phyloP scores from a whole-genome alignment of 2,329 filamentous ascomycete genomes.

The Fusarium luffae region DNA sequence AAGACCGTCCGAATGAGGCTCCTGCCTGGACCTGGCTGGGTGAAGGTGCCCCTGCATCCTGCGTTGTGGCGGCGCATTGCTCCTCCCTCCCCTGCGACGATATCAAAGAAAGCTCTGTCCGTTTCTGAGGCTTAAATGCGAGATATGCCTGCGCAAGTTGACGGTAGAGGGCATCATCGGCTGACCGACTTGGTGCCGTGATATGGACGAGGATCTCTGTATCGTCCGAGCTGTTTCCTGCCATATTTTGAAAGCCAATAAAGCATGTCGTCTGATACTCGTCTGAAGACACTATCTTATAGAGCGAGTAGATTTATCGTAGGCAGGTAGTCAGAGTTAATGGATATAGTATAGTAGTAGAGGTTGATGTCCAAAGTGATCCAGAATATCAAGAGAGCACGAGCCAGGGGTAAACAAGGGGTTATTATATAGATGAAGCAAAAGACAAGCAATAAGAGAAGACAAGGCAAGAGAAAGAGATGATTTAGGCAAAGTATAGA shows the following conservation, averaged over 20 bases:
- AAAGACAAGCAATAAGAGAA: conserved; percentile 2
- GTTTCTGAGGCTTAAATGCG: conserved; percentile 54
- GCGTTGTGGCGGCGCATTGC: background rate
- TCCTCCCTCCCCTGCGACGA: conserved; percentile 5
- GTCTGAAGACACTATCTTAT: conserved; percentile 12
- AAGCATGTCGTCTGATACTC: conserved; percentile 41
- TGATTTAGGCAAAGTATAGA: background rate
- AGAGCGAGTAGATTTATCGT: background rate
- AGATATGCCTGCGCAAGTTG: conserved; percentile 63
- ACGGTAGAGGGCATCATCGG: conserved; percentile 62
- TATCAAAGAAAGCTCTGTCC: conserved; percentile 16
- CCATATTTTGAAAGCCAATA: conserved; percentile 40
- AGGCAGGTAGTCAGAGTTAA: background rate
- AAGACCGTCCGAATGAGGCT: conserved; percentile 34
- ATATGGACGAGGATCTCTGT: conserved; percentile 68
- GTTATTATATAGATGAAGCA: conserved; percentile 1
- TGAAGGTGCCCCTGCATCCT: conserved; percentile 6
- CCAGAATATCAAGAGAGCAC: conserved; percentile 25
- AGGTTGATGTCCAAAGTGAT: conserved; percentile 10
- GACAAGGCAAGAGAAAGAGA: conserved; percentile 4
- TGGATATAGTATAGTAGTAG: background rate
- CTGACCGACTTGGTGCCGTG: conserved; percentile 60
- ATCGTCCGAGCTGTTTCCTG: conserved; percentile 44
- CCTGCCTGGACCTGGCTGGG: conserved; percentile 23
- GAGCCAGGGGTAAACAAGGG: conserved; percentile 23